Evolutionary conservation across 257 asterid species (phyloP).

Genomic region (Capsicum rhomboideum): DNA sequence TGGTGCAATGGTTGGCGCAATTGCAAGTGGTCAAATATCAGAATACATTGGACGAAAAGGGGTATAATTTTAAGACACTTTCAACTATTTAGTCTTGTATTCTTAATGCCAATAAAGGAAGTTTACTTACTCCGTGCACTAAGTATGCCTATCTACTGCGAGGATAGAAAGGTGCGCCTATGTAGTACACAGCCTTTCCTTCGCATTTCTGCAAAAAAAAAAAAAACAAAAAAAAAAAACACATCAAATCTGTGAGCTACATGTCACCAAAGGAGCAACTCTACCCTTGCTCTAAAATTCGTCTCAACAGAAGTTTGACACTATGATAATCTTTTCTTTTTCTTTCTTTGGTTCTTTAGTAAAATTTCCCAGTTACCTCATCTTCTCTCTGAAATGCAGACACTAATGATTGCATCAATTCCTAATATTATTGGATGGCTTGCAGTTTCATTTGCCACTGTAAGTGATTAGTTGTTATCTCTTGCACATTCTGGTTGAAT

Average conservation of each 20-base stretch:
- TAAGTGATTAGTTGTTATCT: slow-evolving; percentile 20
- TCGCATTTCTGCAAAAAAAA: background rate
- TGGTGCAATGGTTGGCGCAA: slow-evolving; percentile 95
- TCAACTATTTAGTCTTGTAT: background rate
- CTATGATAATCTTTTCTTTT: background rate
- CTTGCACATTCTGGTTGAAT: background rate
- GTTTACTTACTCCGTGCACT: background rate
- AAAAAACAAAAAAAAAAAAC: background rate
- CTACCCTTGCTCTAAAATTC: background rate
- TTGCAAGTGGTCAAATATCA: slow-evolving; percentile 88
- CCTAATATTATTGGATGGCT: slow-evolving; percentile 93
- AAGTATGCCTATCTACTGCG: background rate
- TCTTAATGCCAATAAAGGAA: background rate
- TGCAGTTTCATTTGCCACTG: slow-evolving; percentile 77
- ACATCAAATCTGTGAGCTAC: background rate
- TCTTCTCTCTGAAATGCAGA: slow-evolving; percentile 39
- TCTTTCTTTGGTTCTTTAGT: background rate
- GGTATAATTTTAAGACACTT: slow-evolving; percentile 31
- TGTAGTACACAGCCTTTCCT: background rate
- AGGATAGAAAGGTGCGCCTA: background rate
- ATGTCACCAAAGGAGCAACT: background rate
- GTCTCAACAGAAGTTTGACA: background rate
- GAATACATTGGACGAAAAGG: slow-evolving; percentile 84
- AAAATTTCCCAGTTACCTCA: background rate
- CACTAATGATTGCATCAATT: slow-evolving; percentile 76